Evolutionary conservation across 345 rosid species (phyloP), one percentile per base, ranked within the genome.

Genomic region (Hibiscus syriacus): DNA sequence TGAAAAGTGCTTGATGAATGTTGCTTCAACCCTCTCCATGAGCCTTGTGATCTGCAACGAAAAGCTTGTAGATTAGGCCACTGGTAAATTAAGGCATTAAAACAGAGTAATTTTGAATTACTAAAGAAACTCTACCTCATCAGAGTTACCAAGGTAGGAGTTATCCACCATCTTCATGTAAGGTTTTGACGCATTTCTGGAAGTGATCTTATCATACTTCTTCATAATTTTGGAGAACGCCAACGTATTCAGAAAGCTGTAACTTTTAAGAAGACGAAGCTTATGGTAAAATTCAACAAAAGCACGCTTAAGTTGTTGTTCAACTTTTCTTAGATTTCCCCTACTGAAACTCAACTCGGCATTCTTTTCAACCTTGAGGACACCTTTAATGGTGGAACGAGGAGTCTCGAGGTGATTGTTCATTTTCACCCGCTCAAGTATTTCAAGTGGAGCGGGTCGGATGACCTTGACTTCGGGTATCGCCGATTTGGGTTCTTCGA

Each of bases 241-340:
- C 72, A 87, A 64, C 5, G 76, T 76, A 64, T 89, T 89, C 76
- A 81, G 68, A 75, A 87, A 89, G 78, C 86, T 81, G 66, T 74
- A 89, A 79, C 90, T 85, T 75, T 85, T 87, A 16, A 87, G 85
- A 54, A 89, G 84, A 41, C 87, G 82, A 76, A 89, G 96, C 79
- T 85, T 87, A 23, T 81, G 90, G 72, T 87, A 79, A 13, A 89
- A 89, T 67, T 76, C 89, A 0, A 80, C 76, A 27, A 89, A 87
- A 61, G 87, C 92, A 7, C 70, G 76, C 77, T 72, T 81, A 12
- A 85, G 87, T 72, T 74, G 85, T 1, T 76, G 80, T 36, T 87
- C 92, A 0, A 83, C 83, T 69, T 67, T 85, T 56, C 62, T 80
- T 3, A 89, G 81, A 67, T 87, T 84, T 1, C 82, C 82, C 78